Evolutionary conservation across 768 basidiomycete species (phyloP).

Genomic region (Kwoniella sp.): DNA sequence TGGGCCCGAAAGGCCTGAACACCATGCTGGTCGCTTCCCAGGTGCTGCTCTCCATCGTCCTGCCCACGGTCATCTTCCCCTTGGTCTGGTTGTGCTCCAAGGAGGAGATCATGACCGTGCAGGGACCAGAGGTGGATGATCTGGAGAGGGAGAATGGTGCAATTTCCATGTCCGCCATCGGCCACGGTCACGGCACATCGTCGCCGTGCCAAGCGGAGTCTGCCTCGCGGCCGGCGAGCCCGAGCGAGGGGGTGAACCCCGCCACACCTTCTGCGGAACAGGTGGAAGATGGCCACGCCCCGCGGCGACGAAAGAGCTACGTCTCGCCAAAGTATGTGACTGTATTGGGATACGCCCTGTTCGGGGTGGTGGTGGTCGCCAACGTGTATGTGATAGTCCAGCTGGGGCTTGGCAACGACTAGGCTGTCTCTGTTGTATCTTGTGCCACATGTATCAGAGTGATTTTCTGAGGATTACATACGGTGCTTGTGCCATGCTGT

Average conservation of each 20-base stretch:
- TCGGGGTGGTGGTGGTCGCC: conserved; percentile 63
- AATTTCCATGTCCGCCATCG: neutral
- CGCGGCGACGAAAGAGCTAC: conserved; percentile 45
- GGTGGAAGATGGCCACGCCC: neutral
- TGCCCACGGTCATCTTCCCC: conserved; percentile 81
- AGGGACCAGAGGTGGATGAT: conserved; percentile 29
- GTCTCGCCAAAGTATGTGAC: conserved; percentile 50
- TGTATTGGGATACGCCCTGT: conserved; percentile 59
- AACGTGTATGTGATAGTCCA: conserved; percentile 72
- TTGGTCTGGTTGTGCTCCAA: conserved; percentile 68
- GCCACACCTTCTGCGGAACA: neutral
- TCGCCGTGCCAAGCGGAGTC: too few relatives aligned
- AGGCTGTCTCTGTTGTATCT: too few relatives aligned
- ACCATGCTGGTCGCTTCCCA: conserved; percentile 79
- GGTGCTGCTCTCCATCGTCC: conserved; percentile 73
- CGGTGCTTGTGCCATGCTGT: too few relatives aligned
- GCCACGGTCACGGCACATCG: too few relatives aligned
- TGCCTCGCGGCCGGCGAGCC: too few relatives aligned
- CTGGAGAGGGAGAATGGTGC: too few relatives aligned
- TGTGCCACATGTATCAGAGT: too few relatives aligned
- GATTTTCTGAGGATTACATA: too few relatives aligned
- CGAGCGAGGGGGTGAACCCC: neutral
- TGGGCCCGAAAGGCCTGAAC: conserved; percentile 68
- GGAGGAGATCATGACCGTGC: conserved; percentile 63
- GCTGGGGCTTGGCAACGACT: conserved; percentile 53